phyloP scores from a whole-genome alignment of 768 basidiomycete species.

The Chiua virens region DNA sequence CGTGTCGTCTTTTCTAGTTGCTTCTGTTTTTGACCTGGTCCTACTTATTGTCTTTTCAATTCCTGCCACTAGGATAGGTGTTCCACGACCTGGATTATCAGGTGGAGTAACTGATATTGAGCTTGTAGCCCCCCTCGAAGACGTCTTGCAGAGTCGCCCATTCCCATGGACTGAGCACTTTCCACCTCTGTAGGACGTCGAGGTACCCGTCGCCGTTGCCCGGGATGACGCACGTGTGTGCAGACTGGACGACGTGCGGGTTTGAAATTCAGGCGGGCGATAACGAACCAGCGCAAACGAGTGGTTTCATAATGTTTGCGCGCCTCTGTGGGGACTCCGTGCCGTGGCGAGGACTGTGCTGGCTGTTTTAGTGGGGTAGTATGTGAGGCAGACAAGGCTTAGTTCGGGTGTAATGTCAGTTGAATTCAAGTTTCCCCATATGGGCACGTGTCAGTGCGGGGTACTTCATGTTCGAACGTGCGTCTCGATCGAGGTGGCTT shows the following conservation, averaged over 20 bases:
- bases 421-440: too few relatives aligned
- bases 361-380: slow-evolving; percentile 65
- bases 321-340: slow-evolving; percentile 81
- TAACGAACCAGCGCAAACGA: slow-evolving; percentile 44
- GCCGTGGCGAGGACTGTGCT: slow-evolving; percentile 71
- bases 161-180: not conserved
- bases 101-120: too few relatives aligned
- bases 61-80: not conserved
- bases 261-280: slow-evolving; percentile 11
- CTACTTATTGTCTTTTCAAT: slow-evolving; percentile 4
- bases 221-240: slow-evolving; percentile 18
- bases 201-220: not conserved
- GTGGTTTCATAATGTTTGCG: slow-evolving; percentile 39
- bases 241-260: slow-evolving; percentile 5
- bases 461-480: too few relatives aligned
- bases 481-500: too few relatives aligned
- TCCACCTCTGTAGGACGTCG: slow-evolving; percentile 11
- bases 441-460: too few relatives aligned
- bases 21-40: not conserved
- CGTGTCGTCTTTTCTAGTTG: not conserved
- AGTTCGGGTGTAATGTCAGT: too few relatives aligned
- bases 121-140: slow-evolving; percentile 3
- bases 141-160: slow-evolving; percentile 8
- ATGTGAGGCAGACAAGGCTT: slow-evolving; percentile 70
- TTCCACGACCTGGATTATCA: too few relatives aligned